Percentiles rank a stretch among this genome's conserved stretches.
phyloP scores from a whole-genome alignment of 2,329 filamentous ascomycete genomes.

The Aspergillus ibericus region DNA sequence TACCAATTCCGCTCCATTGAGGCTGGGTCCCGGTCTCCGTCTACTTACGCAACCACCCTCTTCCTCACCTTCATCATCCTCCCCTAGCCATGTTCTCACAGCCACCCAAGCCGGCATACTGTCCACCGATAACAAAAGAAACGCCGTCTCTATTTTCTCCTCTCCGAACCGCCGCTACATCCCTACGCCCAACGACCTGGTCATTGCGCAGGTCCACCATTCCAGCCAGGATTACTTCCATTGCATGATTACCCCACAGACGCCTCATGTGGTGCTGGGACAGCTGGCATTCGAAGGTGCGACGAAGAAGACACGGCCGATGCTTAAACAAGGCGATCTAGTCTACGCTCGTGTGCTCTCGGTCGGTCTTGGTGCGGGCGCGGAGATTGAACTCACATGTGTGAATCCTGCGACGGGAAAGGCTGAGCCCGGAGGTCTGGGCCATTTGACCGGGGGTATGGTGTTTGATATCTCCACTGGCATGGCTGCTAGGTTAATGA shows the following conservation, averaged over 20 bases:
- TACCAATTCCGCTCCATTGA: constrained; percentile 66
- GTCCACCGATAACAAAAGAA: constrained; percentile 43
- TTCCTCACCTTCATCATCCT: constrained; percentile 62
- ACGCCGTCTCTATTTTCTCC: constrained; percentile 36
- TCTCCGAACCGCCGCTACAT: constrained; percentile 63
- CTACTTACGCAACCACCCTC: constrained; percentile 73
- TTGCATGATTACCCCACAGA: constrained; percentile 69
- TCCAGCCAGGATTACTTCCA: constrained; percentile 75
- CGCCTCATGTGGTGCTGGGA: constrained; percentile 67
- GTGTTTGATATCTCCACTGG: constrained; percentile 75
- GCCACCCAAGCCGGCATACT: constrained; percentile 39
- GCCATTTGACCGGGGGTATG: constrained; percentile 82
- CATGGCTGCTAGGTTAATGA: constrained; percentile 73
- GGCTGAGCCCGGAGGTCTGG: constrained; percentile 80
- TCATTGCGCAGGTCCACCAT: constrained; percentile 82
- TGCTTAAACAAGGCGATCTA: constrained; percentile 70
- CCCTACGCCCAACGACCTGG: constrained; percentile 76
- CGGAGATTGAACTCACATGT: constrained; percentile 88
- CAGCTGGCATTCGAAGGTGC: constrained; percentile 92
- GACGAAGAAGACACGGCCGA: constrained; percentile 85
- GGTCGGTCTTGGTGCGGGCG: constrained; percentile 75
- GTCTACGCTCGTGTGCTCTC: constrained; percentile 85
- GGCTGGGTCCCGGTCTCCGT: constrained; percentile 79
- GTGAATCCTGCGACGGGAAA: constrained; percentile 84
- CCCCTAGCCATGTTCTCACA: constrained; percentile 44